Base-by-base conservation (phyloP, 2,329 filamentous ascomycete genomes). In the Purpureocillium takamizusanense region DNA sequence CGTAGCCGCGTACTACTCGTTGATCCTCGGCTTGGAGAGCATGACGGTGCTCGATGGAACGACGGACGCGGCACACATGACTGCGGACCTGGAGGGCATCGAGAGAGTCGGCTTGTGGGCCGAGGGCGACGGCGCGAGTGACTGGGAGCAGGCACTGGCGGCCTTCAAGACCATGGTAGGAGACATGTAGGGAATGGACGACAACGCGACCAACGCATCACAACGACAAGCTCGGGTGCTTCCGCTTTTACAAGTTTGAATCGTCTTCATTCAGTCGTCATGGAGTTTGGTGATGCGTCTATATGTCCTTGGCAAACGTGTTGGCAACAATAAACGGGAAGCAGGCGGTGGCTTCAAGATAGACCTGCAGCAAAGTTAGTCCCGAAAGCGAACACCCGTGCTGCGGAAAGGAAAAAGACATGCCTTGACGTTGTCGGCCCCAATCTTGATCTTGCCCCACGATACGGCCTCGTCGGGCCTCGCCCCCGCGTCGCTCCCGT, bases 361-460 rank as follows among this genome's bases (percentile, higher is more conserved):
- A 81, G 1, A 81, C 76, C 76, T 78, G 21, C 6, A 25, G 10
- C 10, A 25, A 10, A 25, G 21, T 5, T 25, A 25, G 6, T 6
- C 21, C 6, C 6, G 21, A 25, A 25, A 25, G 10, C 21, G 21
- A 5, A 25, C 10, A 25, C 10, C 10, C 21, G 10, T 25, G 10
- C n/a, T n/a, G n/a, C n/a, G n/a, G 42, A 17, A 35, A 9, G 41
- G 6, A 14, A 2, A 10, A 29, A 15, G 16, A 33, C 67, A 49
- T 59, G 87, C 86, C 79, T 97, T 98, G 40, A 97, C 89, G 51
- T 81, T 84, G 46, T 92, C 83, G 2, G 83, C 92, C 37, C 82
- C 85, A 31, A 81, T 71, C 62, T 94, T 95, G 62, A 98, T 95
- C 71, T 98, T 98, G 3, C 92, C 92, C 92, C 92, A 98, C 45